These are phyloP conservation scores for Coniella lustricola DNA, from an alignment of 2,329 filamentous ascomycete genomes.

Conservation along the genomic window DNA sequence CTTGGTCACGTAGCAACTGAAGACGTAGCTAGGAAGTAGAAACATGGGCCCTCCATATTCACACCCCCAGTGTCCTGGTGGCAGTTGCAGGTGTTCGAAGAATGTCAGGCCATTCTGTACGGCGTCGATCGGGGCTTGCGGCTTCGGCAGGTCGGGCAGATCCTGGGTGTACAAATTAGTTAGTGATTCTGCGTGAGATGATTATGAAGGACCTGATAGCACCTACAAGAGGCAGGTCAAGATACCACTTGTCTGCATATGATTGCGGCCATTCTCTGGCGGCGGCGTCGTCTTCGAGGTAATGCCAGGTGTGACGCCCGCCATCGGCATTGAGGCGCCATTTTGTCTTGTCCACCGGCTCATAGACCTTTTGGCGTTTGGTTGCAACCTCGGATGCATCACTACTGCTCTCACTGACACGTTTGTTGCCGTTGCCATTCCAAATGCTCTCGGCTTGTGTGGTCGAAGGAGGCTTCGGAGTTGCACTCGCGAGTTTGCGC, in stretches of 20 bases:
- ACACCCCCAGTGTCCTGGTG: slow-evolving; percentile 89
- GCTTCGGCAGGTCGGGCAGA: slow-evolving; percentile 62
- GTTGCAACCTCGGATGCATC: slow-evolving; percentile 21
- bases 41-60: slow-evolving; percentile 99
- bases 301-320: slow-evolving; percentile 91
- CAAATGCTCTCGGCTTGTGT: slow-evolving; percentile 11
- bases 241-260: slow-evolving; percentile 79
- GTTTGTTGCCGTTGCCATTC: slow-evolving; percentile 32
- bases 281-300: slow-evolving; percentile 68
- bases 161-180: slow-evolving; percentile 42
- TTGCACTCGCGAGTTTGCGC: neutral
- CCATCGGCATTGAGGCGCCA: slow-evolving; percentile 82
- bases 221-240: slow-evolving; percentile 70
- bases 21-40: slow-evolving; percentile 75
- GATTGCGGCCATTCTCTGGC: slow-evolving; percentile 76
- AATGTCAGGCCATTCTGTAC: slow-evolving; percentile 80
- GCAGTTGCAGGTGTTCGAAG: slow-evolving; percentile 82
- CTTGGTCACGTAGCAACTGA: slow-evolving; percentile 82
- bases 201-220: neutral
- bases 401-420: slow-evolving; percentile 31
- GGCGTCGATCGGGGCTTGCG: slow-evolving; percentile 67
- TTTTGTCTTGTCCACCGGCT: slow-evolving; percentile 68
- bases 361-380: slow-evolving; percentile 41
- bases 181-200: neutral
- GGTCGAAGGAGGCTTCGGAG: neutral